Evolutionary conservation across 176 grass and related monocot species (phyloP).

Genomic region (Musa schizocarpa): DNA sequence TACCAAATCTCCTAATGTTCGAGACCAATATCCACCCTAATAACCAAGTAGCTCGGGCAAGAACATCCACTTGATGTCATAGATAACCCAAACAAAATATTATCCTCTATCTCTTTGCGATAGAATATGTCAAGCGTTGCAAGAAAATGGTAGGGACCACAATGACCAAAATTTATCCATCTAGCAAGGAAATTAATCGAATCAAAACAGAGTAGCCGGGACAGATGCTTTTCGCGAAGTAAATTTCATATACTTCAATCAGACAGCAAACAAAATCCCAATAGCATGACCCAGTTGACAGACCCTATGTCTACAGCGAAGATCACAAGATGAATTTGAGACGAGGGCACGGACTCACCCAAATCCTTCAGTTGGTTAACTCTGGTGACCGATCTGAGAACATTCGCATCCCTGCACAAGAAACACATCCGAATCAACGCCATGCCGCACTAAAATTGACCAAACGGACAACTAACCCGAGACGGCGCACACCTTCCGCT

Average conservation of each 20-base stretch:
- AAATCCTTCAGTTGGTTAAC: slow-evolving; percentile 82
- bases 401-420: slow-evolving; percentile 56
- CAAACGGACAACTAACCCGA: background rate
- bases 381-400: slow-evolving; percentile 66
- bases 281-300: background rate
- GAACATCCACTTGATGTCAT: no score
- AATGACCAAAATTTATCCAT: background rate
- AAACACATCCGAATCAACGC: slow-evolving; percentile 2
- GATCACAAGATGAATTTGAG: background rate
- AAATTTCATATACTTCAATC: background rate
- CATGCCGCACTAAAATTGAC: background rate
- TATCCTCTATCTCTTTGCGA: no score
- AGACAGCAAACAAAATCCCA: background rate
- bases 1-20: no score
- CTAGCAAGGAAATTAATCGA: background rate
- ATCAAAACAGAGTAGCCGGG: background rate
- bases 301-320: background rate
- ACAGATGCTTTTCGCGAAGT: no score
- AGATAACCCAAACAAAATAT: no score
- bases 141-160: background rate
- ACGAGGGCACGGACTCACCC: slow-evolving; percentile 34
- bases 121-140: background rate
- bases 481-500: slow-evolving; percentile 55
- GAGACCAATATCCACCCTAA: no score
- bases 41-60: no score